Percentiles rank a stretch among this genome's conserved stretches.
These are phyloP conservation scores for Backusella parvicylindrica DNA, from an alignment of 192 early-diverging fungal species.

Conservation along the genomic window DNA sequence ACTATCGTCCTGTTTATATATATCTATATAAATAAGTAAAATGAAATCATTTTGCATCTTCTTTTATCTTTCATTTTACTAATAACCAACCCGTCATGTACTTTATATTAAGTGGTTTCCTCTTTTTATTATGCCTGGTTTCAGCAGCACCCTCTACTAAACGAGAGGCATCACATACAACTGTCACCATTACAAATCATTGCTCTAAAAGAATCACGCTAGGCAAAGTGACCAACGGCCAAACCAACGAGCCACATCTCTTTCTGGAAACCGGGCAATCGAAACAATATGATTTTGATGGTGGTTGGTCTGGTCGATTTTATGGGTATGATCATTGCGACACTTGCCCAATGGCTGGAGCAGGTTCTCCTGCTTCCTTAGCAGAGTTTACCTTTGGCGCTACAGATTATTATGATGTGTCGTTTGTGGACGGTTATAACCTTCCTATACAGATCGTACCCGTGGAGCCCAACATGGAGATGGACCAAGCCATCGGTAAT, in stretches of 20 bases:
- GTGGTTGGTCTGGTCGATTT: slow-evolving; percentile 5
- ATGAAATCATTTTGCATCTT: not conserved
- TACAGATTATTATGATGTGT: slow-evolving; percentile 29
- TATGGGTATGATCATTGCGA: not conserved
- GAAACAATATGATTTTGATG: not conserved
- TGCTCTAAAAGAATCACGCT: slow-evolving; percentile 10
- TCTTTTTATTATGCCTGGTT: not conserved
- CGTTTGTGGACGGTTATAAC: slow-evolving; percentile 35
- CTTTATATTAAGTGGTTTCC: not conserved
- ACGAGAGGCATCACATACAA: not conserved
- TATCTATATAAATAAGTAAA: not conserved
- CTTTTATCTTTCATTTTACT: not conserved
- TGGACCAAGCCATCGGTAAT: not conserved
- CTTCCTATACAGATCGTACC: slow-evolving; percentile 29
- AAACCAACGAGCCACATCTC: not conserved
- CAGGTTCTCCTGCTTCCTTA: slow-evolving; percentile 17
- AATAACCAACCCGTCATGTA: too few relatives aligned
- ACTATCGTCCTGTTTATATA: not conserved
- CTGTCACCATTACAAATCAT: not conserved
- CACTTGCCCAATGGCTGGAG: not conserved
- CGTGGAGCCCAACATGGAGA: not conserved
- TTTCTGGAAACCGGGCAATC: not conserved
- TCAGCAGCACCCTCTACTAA: not conserved
- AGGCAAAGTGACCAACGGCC: slow-evolving; percentile 9
- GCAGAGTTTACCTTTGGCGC: slow-evolving; percentile 29